phyloP scores from a whole-genome alignment of 148 eudicot genomes.

The Chenopodium album region DNA sequence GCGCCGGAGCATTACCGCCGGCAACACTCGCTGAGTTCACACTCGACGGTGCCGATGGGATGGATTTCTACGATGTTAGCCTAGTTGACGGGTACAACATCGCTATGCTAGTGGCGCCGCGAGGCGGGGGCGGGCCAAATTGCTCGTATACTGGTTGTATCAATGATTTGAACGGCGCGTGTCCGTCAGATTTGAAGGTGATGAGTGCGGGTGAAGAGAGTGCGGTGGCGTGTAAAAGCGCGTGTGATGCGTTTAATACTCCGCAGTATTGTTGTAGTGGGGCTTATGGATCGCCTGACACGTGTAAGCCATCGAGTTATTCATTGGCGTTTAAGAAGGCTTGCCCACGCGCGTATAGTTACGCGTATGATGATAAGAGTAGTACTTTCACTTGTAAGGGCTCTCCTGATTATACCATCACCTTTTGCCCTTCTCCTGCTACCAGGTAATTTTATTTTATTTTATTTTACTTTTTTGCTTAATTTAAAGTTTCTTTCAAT shows the following conservation, averaged over 20 bases:
- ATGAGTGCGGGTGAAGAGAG: slow-evolving; percentile 9
- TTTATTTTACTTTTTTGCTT: too few species aligned
- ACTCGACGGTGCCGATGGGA: slow-evolving; percentile 45
- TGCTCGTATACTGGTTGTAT: slow-evolving; percentile 59
- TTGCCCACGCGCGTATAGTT: slow-evolving; percentile 83
- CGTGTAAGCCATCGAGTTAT: slow-evolving; percentile 68
- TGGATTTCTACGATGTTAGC: slow-evolving; percentile 76
- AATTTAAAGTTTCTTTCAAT: too few species aligned
- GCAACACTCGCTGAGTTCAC: slow-evolving; percentile 74
- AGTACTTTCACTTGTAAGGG: slow-evolving; percentile 79
- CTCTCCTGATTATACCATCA: slow-evolving; percentile 53
- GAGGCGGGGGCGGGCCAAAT: slow-evolving; percentile 53
- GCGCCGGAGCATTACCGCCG: slow-evolving; percentile 52
- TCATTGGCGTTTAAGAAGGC: slow-evolving; percentile 61
- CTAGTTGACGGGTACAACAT: slow-evolving; percentile 83
- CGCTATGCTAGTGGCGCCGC: slow-evolving; percentile 59
- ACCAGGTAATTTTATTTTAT: slow-evolving; percentile 45
- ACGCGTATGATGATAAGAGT: slow-evolving; percentile 74
- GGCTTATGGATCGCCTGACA: slow-evolving; percentile 53
- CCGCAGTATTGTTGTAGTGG: slow-evolving; percentile 62
- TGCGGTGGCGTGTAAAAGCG: slow-evolving; percentile 57
- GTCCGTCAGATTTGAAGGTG: slow-evolving; percentile 49
- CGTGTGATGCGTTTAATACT: slow-evolving; percentile 50
- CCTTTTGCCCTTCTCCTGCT: slow-evolving; percentile 66
- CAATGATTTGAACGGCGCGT: slow-evolving; percentile 44